Evolutionary conservation across 1,284 basidiomycete species (phyloP).

Genomic region (Lignosus rhinocerotis): DNA sequence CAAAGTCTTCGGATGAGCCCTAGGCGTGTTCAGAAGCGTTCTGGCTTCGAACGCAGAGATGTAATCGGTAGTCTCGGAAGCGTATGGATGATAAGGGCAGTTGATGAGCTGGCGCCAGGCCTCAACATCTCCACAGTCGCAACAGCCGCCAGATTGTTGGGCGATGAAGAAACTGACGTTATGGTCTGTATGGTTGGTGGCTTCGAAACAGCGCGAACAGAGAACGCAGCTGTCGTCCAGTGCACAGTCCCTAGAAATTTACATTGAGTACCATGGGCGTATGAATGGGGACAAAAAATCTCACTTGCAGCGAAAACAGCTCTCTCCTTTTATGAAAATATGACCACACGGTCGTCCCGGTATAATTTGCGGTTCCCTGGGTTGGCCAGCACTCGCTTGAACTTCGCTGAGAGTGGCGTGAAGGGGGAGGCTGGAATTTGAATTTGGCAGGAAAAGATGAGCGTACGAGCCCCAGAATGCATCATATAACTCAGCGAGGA

Average conservation of each 20-base stretch:
- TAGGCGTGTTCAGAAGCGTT: conserved; percentile 32
- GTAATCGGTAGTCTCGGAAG: conserved; percentile 27
- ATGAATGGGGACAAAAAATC: conserved; percentile 28
- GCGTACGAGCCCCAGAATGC: conserved; percentile 77
- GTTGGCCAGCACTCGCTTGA: conserved; percentile 58
- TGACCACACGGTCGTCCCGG: conserved; percentile 73
- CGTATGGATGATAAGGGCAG: conserved; percentile 70
- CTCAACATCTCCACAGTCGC: conserved; percentile 90
- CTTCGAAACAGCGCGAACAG: conserved; percentile 85
- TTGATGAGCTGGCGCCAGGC: conserved; percentile 73
- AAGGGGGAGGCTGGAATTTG: conserved; percentile 58
- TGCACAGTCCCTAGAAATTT: conserved; percentile 70
- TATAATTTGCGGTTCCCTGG: conserved; percentile 54
- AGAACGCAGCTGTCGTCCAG: conserved; percentile 87
- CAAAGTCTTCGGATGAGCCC: conserved; percentile 37
- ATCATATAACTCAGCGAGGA: conserved; percentile 75
- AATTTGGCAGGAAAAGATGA: conserved; percentile 66
- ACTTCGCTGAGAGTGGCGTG: conserved; percentile 66
- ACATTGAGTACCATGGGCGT: not conserved
- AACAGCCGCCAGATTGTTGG: conserved; percentile 88
- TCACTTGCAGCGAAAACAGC: conserved; percentile 90
- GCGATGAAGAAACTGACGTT: conserved; percentile 91
- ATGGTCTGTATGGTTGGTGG: conserved; percentile 81
- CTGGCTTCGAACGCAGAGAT: conserved; percentile 31
- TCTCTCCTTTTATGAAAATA: conserved; percentile 83